Percentiles rank a stretch among this genome's conserved stretches.
Evolutionary conservation across 2,329 filamentous ascomycete species (phyloP).

Genomic region (Aspergillus ibericus): DNA sequence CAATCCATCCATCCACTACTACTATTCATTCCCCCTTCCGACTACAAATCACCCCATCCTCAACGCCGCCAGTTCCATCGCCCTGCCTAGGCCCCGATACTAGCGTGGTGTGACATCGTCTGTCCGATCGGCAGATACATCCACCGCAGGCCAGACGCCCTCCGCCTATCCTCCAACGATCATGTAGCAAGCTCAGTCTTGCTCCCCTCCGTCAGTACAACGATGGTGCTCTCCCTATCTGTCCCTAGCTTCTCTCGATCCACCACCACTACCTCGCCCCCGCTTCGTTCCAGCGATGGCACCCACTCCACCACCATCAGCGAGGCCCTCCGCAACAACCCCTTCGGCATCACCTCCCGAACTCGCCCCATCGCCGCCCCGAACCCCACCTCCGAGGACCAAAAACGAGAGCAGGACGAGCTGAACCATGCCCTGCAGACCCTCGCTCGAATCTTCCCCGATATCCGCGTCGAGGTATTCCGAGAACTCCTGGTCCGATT

Average conservation of each 20-base stretch:
- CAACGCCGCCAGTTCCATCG: not conserved
- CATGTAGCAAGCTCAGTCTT: conserved; percentile 31
- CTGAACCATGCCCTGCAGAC: conserved; percentile 44
- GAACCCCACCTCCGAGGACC: conserved; percentile 27
- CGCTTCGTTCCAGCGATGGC: conserved; percentile 24
- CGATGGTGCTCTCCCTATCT: conserved; percentile 41
- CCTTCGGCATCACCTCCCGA: conserved; percentile 38
- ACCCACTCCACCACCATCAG: conserved; percentile 38
- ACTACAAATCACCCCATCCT: not conserved
- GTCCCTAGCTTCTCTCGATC: conserved; percentile 39
- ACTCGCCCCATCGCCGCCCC: conserved; percentile 25
- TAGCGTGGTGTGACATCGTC: not conserved
- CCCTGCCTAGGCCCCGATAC: not conserved
- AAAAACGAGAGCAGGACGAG: conserved; percentile 37
- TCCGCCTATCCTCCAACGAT: conserved; percentile 15
- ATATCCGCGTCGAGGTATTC: conserved; percentile 49
- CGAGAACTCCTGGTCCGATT: conserved; percentile 49
- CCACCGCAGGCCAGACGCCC: not conserved
- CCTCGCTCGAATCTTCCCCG: conserved; percentile 47
- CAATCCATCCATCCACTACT: not conserved
- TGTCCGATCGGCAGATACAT: not conserved
- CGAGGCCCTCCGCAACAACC: conserved; percentile 48
- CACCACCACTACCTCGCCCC: conserved; percentile 25
- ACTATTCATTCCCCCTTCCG: not conserved
- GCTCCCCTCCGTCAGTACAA: conserved; percentile 18